These are phyloP conservation scores for Golubevia sp. DNA, from an alignment of 1,284 basidiomycete species.

Conservation along the genomic window DNA sequence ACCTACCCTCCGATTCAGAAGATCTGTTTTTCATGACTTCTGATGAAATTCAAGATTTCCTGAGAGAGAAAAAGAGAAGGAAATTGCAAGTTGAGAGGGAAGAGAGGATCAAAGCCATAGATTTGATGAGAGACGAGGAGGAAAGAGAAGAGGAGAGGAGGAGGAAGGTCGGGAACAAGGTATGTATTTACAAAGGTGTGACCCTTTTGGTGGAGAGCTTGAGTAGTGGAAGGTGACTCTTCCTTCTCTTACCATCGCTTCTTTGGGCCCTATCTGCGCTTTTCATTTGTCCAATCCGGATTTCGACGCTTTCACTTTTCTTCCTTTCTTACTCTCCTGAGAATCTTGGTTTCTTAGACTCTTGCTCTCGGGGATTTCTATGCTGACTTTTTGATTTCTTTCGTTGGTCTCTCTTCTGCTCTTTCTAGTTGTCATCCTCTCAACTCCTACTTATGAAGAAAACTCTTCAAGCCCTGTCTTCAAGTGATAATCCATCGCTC, in stretches of 20 bases:
- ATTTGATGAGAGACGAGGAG: too few relatives aligned
- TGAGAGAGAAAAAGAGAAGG: constrained; percentile 70
- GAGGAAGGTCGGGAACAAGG: constrained; percentile 68
- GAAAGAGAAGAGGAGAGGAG: constrained; percentile 47
- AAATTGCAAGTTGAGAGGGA: constrained; percentile 70
- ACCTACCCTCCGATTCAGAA: constrained; percentile 79
- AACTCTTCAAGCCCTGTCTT: constrained; percentile 72
- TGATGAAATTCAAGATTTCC: constrained; percentile 71
- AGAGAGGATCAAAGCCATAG: constrained; percentile 69
- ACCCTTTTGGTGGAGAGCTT: neutral
- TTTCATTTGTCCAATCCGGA: neutral
- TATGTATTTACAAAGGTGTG: constrained; percentile 62
- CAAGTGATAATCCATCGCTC: constrained; percentile 75
- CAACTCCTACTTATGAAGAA: constrained; percentile 74
- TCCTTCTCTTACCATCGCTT: neutral
- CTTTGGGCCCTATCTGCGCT: neutral
- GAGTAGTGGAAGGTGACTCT: neutral
- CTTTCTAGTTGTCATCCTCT: constrained; percentile 70
- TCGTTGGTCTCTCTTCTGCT: neutral
- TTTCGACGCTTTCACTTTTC: too few relatives aligned
- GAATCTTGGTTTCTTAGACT: too few relatives aligned
- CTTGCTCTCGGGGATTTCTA: too few relatives aligned
- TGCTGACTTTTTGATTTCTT: too few relatives aligned
- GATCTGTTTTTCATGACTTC: constrained; percentile 77
- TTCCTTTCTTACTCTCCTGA: neutral